phyloP scores from a whole-genome alignment of 257 asterid genomes.

The Solanum rostratum region DNA sequence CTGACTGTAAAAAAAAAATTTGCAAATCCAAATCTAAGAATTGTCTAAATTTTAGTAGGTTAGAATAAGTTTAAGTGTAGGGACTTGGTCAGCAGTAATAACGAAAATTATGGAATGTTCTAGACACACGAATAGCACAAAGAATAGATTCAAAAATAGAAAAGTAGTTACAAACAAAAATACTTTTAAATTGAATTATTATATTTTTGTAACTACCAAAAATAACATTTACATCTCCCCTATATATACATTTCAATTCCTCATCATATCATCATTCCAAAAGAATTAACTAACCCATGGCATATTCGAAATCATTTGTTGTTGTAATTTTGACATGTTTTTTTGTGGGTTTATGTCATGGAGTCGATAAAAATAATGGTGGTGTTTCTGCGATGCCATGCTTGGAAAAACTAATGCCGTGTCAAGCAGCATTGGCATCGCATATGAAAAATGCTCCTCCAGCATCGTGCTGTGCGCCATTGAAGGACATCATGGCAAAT shows the following conservation, averaged over 20 bases:
- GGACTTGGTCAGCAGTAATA: not conserved
- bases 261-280: not conserved
- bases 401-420: slow-evolving; percentile 28
- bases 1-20: not conserved
- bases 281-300: not conserved
- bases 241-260: not conserved
- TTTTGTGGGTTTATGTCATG: slow-evolving; percentile 9
- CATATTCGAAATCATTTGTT: not conserved
- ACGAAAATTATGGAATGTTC: not conserved
- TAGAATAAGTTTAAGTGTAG: not conserved
- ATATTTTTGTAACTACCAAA: not conserved
- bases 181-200: not conserved
- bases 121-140: not conserved
- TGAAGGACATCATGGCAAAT: slow-evolving; percentile 5
- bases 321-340: slow-evolving; percentile 2
- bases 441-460: slow-evolving; percentile 16
- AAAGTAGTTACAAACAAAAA: not conserved
- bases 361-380: not conserved
- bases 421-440: slow-evolving; percentile 24
- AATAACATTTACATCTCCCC: not conserved
- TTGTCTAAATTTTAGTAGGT: not conserved
- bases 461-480: slow-evolving; percentile 22
- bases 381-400: slow-evolving; percentile 19
- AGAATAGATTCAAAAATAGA: not conserved
- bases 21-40: not conserved